These are phyloP conservation scores for Jimgerdemannia flammicorona DNA, from an alignment of 192 early-diverging fungal species.

Conservation along the genomic window DNA sequence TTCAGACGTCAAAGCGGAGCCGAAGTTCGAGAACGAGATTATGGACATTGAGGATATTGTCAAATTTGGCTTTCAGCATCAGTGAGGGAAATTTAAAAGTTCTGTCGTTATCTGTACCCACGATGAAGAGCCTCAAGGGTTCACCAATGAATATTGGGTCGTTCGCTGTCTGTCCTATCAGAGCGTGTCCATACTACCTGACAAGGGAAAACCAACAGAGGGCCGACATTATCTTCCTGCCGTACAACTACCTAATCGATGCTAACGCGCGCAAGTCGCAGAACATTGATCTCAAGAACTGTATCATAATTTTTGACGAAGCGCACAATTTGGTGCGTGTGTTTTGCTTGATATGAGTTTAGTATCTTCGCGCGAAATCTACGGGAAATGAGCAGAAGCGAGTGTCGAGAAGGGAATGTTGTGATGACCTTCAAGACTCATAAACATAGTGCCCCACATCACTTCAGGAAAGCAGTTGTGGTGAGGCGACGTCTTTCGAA, in stretches of 20 bases:
- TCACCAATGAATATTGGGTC: too few species aligned
- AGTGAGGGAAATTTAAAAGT: slow-evolving; percentile 9
- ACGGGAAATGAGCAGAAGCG: too few species aligned
- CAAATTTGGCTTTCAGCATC: slow-evolving; percentile 25
- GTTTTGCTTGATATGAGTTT: not conserved
- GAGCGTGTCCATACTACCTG: slow-evolving; percentile 60
- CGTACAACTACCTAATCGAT: slow-evolving; percentile 65
- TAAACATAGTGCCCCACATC: too few species aligned
- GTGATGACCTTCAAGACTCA: too few species aligned
- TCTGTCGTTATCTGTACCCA: too few species aligned
- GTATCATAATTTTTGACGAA: slow-evolving; percentile 65
- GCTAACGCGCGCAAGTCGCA: slow-evolving; percentile 43
- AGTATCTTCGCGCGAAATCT: not conserved
- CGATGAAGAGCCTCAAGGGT: too few species aligned
- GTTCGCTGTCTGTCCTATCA: slow-evolving; percentile 1
- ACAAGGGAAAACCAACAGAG: slow-evolving; percentile 26
- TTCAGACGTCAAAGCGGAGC: slow-evolving; percentile 2
- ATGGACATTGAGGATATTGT: slow-evolving; percentile 58
- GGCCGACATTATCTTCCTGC: slow-evolving; percentile 59
- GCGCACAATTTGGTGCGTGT: slow-evolving; percentile 43
- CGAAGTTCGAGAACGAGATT: slow-evolving; percentile 16
- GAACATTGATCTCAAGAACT: slow-evolving; percentile 47
- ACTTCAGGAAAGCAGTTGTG: slow-evolving; percentile 30
- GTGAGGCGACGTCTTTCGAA: slow-evolving; percentile 45
- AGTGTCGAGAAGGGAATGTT: too few species aligned